Conservation (phyloP, 305 asterid genomes). For the Fraxinus xanthoxyloides region DNA sequence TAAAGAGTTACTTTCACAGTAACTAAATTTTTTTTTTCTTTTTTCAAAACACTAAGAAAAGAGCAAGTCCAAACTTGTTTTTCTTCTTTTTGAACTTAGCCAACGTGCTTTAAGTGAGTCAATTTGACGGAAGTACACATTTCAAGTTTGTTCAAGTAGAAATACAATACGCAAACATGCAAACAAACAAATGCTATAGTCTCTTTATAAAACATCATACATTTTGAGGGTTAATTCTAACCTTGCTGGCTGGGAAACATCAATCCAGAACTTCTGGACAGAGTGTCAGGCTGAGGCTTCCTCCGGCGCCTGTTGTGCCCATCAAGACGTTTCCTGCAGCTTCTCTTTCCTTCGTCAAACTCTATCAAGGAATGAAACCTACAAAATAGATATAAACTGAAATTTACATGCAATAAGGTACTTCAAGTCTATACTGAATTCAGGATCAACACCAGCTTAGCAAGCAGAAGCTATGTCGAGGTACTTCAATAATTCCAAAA, state of each 20-base stretch:
- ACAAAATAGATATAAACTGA: neutral
- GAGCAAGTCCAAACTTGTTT: neutral
- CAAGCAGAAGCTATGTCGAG: neutral
- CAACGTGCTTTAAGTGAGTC: neutral
- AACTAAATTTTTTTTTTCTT: neutral
- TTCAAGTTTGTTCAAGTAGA: neutral
- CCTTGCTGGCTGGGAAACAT: slow-evolving; percentile 41
- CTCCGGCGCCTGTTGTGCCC: slow-evolving; percentile 55
- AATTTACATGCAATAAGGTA: neutral
- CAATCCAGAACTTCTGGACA: slow-evolving; percentile 35
- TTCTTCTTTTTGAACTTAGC: neutral
- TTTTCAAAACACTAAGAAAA: neutral
- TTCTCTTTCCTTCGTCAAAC: slow-evolving; percentile 54
- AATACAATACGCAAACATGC: neutral
- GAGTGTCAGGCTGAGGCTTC: slow-evolving; percentile 39
- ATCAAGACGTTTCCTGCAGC: slow-evolving; percentile 56
- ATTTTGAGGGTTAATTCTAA: neutral
- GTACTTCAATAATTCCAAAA: neutral
- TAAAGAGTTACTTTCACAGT: neutral
- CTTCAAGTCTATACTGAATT: neutral
- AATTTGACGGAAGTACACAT: neutral
- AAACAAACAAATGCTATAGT: neutral
- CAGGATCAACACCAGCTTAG: neutral
- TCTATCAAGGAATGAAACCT: slow-evolving; percentile 50
- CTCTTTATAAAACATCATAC: neutral